Conservation (phyloP, 106 monocot species). For the Apostasia shenzhenica region DNA sequence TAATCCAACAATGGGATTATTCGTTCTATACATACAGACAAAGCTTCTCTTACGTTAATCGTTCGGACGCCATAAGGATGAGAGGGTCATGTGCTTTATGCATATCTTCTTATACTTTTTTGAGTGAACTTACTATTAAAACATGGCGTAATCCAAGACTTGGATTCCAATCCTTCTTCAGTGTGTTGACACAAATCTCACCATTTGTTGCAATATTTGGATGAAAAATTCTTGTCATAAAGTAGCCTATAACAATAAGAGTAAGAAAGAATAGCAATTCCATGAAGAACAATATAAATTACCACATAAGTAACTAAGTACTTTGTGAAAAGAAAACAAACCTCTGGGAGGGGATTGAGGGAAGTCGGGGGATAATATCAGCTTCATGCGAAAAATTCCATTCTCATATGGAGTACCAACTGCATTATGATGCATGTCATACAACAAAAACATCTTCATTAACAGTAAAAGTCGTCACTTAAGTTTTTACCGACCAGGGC, state of each 20-base stretch:
- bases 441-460: constrained; percentile 51
- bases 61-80: not conserved
- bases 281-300: not conserved
- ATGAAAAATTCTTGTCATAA: constrained; percentile 86
- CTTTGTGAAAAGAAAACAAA: constrained; percentile 1
- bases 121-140: constrained; percentile 43
- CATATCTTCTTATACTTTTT: not conserved
- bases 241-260: constrained; percentile 45
- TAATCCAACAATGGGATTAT: too few species aligned
- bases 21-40: too few species aligned
- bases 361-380: constrained; percentile 75
- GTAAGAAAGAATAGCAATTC: too few species aligned
- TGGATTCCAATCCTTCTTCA: constrained; percentile 96
- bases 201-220: constrained; percentile 91
- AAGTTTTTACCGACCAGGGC: constrained; percentile 55
- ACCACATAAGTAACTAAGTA: not conserved
- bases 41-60: not conserved
- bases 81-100: too few species aligned
- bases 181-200: constrained; percentile 89
- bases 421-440: constrained; percentile 25
- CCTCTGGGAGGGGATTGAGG: constrained; percentile 91
- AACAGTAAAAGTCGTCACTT: constrained; percentile 62
- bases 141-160: constrained; percentile 68
- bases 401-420: constrained; percentile 97
- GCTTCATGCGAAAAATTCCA: constrained; percentile 82